Conservation (phyloP, 2,329 filamentous ascomycete species). For the Fusarium tjaetaba region DNA sequence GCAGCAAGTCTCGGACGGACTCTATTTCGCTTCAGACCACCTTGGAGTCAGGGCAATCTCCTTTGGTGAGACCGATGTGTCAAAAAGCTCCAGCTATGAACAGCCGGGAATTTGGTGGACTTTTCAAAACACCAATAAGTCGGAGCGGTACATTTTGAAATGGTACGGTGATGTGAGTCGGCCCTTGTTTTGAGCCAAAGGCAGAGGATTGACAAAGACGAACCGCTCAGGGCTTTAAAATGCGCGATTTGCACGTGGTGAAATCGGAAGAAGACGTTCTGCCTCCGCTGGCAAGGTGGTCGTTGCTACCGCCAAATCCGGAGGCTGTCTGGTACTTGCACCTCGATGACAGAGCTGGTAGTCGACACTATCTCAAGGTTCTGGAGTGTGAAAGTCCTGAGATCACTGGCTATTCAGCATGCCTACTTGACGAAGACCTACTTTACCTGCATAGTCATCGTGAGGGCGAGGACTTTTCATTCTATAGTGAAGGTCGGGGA, state of each 20-base stretch:
- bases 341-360: background rate
- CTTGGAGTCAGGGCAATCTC: background rate
- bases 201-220: background rate
- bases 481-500: background rate
- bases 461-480: background rate
- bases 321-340: background rate
- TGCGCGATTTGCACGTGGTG: slow-evolving; percentile 2
- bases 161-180: background rate
- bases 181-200: too few species aligned
- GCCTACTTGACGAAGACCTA: slow-evolving; percentile 8
- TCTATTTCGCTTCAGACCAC: slow-evolving; percentile 1
- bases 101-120: slow-evolving; percentile 9
- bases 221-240: background rate
- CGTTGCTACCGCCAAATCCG: background rate
- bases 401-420: slow-evolving; percentile 12
- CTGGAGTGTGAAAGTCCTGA: background rate
- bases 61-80: background rate
- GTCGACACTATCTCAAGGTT: background rate
- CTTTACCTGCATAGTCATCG: background rate
- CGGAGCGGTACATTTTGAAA: background rate
- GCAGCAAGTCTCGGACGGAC: too few species aligned
- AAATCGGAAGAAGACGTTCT: background rate
- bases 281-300: background rate
- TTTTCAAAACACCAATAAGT: background rate
- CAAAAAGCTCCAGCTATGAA: background rate